Percentiles rank a stretch among this genome's conserved stretches.
Conservation (phyloP, 768 basidiomycete species). For the Amanita pallidorosea region DNA sequence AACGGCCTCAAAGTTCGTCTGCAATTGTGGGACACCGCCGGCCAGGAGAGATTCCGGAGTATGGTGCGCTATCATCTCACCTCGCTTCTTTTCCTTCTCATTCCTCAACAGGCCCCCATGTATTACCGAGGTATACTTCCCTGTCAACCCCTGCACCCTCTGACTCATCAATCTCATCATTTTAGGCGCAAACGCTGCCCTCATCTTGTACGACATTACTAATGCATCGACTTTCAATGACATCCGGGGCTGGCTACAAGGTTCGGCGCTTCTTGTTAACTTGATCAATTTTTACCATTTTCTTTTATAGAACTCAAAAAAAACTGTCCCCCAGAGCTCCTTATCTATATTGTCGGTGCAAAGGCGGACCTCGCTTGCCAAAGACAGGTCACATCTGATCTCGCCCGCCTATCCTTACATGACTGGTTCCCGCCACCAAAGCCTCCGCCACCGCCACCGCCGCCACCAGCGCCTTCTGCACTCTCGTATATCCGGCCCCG, state of each 20-base stretch:
- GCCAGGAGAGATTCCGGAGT: constrained; percentile 86
- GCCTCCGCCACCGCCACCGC: constrained; percentile 56
- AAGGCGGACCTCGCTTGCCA: constrained; percentile 73
- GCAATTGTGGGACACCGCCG: constrained; percentile 90
- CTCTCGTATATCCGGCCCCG: constrained; percentile 71
- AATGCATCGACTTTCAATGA: constrained; percentile 83
- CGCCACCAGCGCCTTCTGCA: constrained; percentile 44
- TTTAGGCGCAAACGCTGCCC: constrained; percentile 81
- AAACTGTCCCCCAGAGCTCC: constrained; percentile 78
- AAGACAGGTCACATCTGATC: constrained; percentile 71
- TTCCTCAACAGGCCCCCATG: constrained; percentile 67
- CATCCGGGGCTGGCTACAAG: constrained; percentile 86
- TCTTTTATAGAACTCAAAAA: constrained; percentile 66
- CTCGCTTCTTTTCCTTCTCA: constrained; percentile 5
- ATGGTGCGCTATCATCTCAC: constrained; percentile 45
- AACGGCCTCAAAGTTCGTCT: constrained; percentile 80
- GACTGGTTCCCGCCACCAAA: constrained; percentile 82
- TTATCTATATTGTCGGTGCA: constrained; percentile 92
- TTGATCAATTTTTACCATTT: constrained; percentile 8
- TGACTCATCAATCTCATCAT: constrained; percentile 9
- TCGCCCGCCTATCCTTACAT: constrained; percentile 74
- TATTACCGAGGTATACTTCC: constrained; percentile 66
- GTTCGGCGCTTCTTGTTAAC: constrained; percentile 27
- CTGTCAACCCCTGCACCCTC: background rate
- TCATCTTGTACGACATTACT: constrained; percentile 93